Evolutionary conservation across 768 basidiomycete species (phyloP).

Genomic region (Xerocomus potaroensis): DNA sequence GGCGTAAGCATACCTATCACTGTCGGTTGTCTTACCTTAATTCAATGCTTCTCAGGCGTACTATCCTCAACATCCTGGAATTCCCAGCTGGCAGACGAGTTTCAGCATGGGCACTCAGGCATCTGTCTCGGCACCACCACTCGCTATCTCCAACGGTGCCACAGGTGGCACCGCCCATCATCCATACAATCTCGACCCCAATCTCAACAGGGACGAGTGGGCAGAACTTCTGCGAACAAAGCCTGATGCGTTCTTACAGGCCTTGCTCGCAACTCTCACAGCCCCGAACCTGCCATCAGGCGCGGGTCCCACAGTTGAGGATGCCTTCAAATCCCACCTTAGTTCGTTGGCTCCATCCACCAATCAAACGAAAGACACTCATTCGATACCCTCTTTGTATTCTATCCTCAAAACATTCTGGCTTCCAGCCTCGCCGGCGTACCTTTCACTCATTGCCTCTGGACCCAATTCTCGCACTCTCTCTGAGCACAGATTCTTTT

Average conservation of each 20-base stretch:
- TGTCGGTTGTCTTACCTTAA: not conserved
- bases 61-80: slow-evolving; percentile 31
- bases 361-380: slow-evolving; percentile 38
- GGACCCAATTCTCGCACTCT: slow-evolving; percentile 62
- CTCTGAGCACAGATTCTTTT: slow-evolving; percentile 75
- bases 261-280: slow-evolving; percentile 53
- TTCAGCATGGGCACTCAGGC: slow-evolving; percentile 26
- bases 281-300: slow-evolving; percentile 61
- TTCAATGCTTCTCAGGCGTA: slow-evolving; percentile 25
- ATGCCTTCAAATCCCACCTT: slow-evolving; percentile 76
- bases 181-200: slow-evolving; percentile 44
- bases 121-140: slow-evolving; percentile 29
- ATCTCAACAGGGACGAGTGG: slow-evolving; percentile 61
- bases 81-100: slow-evolving; percentile 28
- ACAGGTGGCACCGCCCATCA: slow-evolving; percentile 20
- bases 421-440: slow-evolving; percentile 74
- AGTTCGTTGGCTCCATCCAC: slow-evolving; percentile 53
- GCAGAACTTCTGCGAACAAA: slow-evolving; percentile 52
- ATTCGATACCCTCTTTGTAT: slow-evolving; percentile 66
- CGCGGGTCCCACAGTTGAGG: slow-evolving; percentile 62
- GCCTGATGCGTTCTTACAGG: slow-evolving; percentile 52
- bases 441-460: slow-evolving; percentile 73
- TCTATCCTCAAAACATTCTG: slow-evolving; percentile 80
- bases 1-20: slow-evolving; percentile 18
- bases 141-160: slow-evolving; percentile 31